Conservation (phyloP, 2,329 filamentous ascomycete genomes). For the Geosmithia flava region DNA sequence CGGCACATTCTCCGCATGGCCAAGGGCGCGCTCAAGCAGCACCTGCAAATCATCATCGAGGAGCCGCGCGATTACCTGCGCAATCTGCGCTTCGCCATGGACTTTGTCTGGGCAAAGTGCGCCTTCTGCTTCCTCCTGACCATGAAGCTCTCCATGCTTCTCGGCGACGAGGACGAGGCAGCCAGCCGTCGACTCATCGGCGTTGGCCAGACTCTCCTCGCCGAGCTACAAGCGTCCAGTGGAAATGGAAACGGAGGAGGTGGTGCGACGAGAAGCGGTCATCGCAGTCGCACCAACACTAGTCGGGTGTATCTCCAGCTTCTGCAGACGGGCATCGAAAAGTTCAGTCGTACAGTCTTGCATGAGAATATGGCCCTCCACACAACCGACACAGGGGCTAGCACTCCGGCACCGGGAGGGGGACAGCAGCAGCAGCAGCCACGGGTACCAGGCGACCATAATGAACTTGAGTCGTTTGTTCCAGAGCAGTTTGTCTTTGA, state of each 20-base stretch:
- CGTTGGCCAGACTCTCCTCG: constrained; percentile 8
- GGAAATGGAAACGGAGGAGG: constrained; percentile 4
- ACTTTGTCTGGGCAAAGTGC: constrained; percentile 46
- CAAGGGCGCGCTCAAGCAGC: constrained; percentile 35
- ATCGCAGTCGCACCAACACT: constrained; percentile 17
- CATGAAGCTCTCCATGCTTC: constrained; percentile 35
- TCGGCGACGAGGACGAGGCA: constrained; percentile 22
- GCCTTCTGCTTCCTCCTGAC: constrained; percentile 43
- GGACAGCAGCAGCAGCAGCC: background rate
- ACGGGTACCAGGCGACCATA: constrained; percentile 2
- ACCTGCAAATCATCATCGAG: constrained; percentile 33
- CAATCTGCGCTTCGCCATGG: constrained; percentile 39
- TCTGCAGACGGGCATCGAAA: constrained; percentile 10
- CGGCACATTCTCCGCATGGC: constrained; percentile 33
- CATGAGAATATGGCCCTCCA: background rate
- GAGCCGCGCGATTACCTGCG: constrained; percentile 32
- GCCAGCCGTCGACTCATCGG: constrained; percentile 6
- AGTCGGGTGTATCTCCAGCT: constrained; percentile 15
- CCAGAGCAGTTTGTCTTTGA: constrained; percentile 44
- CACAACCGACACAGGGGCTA: background rate
- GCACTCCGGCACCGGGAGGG: background rate
- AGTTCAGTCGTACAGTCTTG: constrained; percentile 7
- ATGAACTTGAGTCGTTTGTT: constrained; percentile 38
- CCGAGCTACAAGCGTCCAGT: constrained; percentile 11
- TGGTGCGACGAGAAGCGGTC: background rate